Evolutionary conservation across 345 rosid species (phyloP), one percentile per base, ranked within the genome.

Genomic region (Gossypium turneri): DNA sequence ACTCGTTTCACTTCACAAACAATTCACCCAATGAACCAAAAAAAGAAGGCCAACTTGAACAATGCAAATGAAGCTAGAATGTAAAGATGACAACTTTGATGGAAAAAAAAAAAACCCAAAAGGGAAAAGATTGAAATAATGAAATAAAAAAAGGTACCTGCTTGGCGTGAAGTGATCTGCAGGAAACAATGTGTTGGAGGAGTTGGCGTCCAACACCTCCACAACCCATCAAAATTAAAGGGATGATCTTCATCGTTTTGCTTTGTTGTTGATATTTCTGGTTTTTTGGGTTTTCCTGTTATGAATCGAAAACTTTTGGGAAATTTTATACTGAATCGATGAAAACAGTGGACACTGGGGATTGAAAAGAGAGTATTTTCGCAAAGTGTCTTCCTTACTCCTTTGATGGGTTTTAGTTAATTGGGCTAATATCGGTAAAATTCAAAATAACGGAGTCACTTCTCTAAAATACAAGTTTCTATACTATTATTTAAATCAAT

Each of bases 151-250:
- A 4, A 3, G 19, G 60, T 27, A 94, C 98, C 87, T 84, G 82
- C 3, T 80, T 76, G 74, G 92, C 83, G 71, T 93, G 98, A 70
- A 95, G 89, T 17, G 96, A 90, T 85, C 99, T 81, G 81, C 90
- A 91, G 78, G 92, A 91, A 79, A 91, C 85, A 73, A 89, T 88
- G 88, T 90, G 98, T 51, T 82, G 90, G 78, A 93, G 90, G 74
- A 94, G 89, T 41, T 91, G 88, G 9, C 97, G 90, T 43, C 99
- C 99, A 61, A 95, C 99, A 75, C 93, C 97, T 57, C 98, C 99
- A 25, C 97, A 89, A 0, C 97, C 98, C 83, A 91, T 79, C 72
- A 91, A 81, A 79, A 95, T 73, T 81, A 90, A 48, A 63, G 98
- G 81, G 48, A 93, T 93, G 20, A 59, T 75, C 92, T 90, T 94